A percentile compares a stretch with the other conserved stretches of the same genome.
Conservation (phyloP, 1,284 basidiomycete species). For the Abortiporus biennis region DNA sequence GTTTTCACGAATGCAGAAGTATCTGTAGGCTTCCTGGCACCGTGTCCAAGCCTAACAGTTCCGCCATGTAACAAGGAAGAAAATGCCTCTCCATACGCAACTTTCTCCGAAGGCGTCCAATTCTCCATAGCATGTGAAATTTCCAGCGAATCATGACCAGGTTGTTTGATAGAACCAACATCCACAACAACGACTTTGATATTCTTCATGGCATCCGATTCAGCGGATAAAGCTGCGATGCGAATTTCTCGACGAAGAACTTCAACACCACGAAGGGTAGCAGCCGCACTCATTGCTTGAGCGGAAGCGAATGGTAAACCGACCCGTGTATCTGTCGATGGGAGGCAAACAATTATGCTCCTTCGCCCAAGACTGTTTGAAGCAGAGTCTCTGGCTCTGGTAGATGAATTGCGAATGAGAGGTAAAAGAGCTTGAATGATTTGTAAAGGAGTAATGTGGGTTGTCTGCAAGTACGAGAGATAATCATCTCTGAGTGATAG, state of each 20-base stretch:
- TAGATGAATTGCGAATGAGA: conserved; percentile 56
- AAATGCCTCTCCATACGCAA: conserved; percentile 65
- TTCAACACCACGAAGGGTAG: conserved; percentile 62
- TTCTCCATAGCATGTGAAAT: conserved; percentile 35
- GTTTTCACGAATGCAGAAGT: conserved; percentile 51
- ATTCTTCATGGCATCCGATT: conserved; percentile 49
- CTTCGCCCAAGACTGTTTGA: conserved; percentile 40
- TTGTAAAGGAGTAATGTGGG: conserved; percentile 70
- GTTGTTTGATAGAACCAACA: conserved; percentile 41
- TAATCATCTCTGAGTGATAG: conserved; percentile 59
- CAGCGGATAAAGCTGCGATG: conserved; percentile 44
- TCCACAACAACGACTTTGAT: conserved; percentile 62
- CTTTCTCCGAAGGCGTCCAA: conserved; percentile 67
- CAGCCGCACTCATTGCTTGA: conserved; percentile 67
- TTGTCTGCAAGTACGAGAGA: conserved; percentile 59
- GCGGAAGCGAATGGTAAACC: conserved; percentile 64
- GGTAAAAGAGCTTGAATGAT: conserved; percentile 73
- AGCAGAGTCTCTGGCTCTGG: conserved; percentile 38
- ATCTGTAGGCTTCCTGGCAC: conserved; percentile 48
- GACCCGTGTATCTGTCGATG: conserved; percentile 60
- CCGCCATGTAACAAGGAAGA: conserved; percentile 38
- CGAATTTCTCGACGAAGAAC: conserved; percentile 67
- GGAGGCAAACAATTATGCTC: conserved; percentile 65
- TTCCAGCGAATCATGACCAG: not conserved
- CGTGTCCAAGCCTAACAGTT: conserved; percentile 28